A percentile compares a stretch with the other conserved stretches of the same genome.
Evolutionary conservation across 345 rosid genomes (phyloP).

Genomic region (Populus deltoides): DNA sequence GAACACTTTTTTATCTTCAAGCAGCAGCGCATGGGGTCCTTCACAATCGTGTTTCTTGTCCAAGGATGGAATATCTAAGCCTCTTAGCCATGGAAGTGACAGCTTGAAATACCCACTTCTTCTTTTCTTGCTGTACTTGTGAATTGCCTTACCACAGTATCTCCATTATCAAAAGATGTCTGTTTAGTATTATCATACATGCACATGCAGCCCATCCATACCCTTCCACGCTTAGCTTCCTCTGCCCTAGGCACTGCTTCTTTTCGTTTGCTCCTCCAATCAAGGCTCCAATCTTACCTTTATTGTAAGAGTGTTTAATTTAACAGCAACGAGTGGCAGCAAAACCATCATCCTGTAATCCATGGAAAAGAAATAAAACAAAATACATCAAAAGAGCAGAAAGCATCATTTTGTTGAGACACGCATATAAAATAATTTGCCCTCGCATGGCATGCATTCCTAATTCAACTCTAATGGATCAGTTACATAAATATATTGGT

Average conservation of each 20-base stretch:
- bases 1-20: background rate
- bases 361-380: background rate
- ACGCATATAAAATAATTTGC: background rate
- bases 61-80: constrained; percentile 12
- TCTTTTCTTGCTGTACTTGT: no score
- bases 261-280: no score
- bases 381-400: constrained; percentile 4
- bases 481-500: no score
- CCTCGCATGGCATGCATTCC: background rate
- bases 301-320: background rate
- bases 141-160: no score
- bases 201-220: no score
- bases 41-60: constrained; percentile 14
- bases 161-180: no score
- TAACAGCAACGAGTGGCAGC: background rate
- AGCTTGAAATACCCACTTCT: background rate
- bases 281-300: no score
- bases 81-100: constrained; percentile 26
- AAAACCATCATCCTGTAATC: background rate
- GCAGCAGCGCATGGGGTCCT: constrained; percentile 38
- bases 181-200: no score
- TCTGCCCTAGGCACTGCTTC: background rate
- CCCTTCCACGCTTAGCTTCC: no score
- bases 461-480: background rate
- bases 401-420: background rate